These are phyloP conservation scores for Magnusiomyces fungicola DNA, from an alignment of 1,139 yeast species.

Conservation along the genomic window DNA sequence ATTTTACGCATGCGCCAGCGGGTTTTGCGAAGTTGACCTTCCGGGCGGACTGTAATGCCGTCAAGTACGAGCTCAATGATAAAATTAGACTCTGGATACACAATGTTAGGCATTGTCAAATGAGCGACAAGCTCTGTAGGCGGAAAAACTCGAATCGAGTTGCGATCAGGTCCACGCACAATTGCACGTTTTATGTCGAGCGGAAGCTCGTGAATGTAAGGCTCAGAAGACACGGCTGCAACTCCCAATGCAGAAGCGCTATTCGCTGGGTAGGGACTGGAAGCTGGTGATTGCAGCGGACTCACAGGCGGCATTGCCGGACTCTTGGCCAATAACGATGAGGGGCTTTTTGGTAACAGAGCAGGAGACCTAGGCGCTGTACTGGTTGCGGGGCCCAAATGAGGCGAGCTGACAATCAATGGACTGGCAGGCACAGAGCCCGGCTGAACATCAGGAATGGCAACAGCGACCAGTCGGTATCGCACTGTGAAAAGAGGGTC, in stretches of 20 bases:
- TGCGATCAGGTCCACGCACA: conserved; percentile 74
- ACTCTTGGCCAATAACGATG: background rate
- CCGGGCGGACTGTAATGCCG: conserved; percentile 43
- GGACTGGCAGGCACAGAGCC: too few species aligned
- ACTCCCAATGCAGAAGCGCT: background rate
- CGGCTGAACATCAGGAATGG: conserved; percentile 36
- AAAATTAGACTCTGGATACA: conserved; percentile 80
- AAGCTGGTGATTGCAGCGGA: too few species aligned
- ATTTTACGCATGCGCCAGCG: conserved; percentile 93
- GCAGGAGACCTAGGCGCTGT: background rate
- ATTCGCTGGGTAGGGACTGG: too few species aligned
- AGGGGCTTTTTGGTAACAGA: conserved; percentile 1
- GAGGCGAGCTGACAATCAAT: too few species aligned
- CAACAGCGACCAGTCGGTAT: conserved; percentile 68
- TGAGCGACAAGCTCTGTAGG: conserved; percentile 88
- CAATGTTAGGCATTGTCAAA: conserved; percentile 79
- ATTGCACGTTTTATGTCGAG: conserved; percentile 72
- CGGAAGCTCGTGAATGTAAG: conserved; percentile 52
- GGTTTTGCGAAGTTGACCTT: conserved; percentile 37
- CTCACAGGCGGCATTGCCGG: too few species aligned
- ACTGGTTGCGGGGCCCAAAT: too few species aligned
- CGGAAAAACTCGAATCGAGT: conserved; percentile 85
- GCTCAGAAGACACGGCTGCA: too few species aligned
- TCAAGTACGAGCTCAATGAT: conserved; percentile 77
- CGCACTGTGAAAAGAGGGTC: conserved; percentile 50